phyloP scores from a whole-genome alignment of 2,329 filamentous ascomycete species.

The Emydomyces testavorans region DNA sequence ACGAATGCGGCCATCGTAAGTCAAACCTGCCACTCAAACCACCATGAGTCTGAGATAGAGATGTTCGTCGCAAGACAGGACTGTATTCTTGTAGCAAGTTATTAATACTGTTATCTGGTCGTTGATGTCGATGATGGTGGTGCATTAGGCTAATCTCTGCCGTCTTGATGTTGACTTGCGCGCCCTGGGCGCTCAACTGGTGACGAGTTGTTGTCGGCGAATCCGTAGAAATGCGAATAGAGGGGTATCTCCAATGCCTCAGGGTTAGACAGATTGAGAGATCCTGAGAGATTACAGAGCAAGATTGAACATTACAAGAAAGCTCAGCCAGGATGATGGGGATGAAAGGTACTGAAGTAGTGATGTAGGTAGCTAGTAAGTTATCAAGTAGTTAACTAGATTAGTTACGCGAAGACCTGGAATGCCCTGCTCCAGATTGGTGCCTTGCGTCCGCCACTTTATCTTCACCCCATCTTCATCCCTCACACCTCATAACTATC shows the following conservation, averaged over 20 bases:
- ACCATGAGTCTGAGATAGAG: slow-evolving; percentile 14
- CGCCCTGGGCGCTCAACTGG: background rate
- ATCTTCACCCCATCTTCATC: too few relatives aligned
- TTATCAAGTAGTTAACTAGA: too few relatives aligned
- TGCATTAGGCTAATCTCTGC: slow-evolving; percentile 10
- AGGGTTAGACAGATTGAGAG: background rate
- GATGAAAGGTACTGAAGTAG: background rate
- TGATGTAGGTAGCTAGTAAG: too few relatives aligned
- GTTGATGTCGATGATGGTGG: background rate
- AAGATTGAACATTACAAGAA: background rate
- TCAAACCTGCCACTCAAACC: slow-evolving; percentile 12
- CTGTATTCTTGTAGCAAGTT: background rate
- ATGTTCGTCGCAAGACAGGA: background rate
- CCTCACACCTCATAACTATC: too few relatives aligned
- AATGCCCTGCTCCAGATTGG: too few relatives aligned
- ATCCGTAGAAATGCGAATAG: background rate
- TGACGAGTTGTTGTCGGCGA: background rate
- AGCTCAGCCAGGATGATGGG: background rate
- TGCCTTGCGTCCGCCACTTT: too few relatives aligned
- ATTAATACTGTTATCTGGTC: slow-evolving; percentile 3
- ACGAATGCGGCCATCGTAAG: slow-evolving; percentile 63
- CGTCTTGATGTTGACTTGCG: background rate
- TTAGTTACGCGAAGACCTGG: too few relatives aligned
- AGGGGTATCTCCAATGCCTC: background rate
- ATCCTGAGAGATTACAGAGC: background rate